Evolutionary conservation across 164 flowering plant genomes (phyloP).

Genomic region (Macadamia integrifolia): DNA sequence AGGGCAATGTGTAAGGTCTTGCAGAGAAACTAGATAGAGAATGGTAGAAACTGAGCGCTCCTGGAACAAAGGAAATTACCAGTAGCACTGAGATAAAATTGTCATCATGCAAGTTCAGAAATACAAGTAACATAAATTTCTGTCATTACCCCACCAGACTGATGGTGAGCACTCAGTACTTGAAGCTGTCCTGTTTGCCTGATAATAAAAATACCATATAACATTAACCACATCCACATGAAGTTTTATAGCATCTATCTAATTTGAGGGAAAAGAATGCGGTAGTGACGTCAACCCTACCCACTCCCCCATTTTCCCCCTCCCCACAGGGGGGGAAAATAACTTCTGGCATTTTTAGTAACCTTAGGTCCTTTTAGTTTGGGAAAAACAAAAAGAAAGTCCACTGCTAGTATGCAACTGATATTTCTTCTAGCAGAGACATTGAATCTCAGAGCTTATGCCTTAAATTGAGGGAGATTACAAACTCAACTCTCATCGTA

Average conservation of each 20-base stretch:
- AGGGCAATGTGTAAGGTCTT: constrained; percentile 96
- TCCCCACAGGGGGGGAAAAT: no score
- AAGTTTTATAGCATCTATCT: background rate
- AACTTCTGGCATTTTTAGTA: no score
- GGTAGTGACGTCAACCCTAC: no score
- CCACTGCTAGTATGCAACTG: no score
- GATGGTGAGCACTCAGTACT: constrained; percentile 93
- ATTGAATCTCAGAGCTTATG: no score
- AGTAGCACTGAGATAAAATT: background rate
- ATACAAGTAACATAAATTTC: background rate
- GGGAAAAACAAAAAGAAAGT: no score
- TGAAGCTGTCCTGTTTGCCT: constrained; percentile 93
- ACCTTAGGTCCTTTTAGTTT: no score
- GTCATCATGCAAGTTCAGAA: constrained; percentile 2
- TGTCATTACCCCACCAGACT: constrained; percentile 83
- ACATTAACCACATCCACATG: background rate
- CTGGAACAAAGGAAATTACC: constrained; percentile 29
- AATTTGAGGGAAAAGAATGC: background rate
- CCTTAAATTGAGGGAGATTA: no score
- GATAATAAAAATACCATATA: constrained; percentile 8
- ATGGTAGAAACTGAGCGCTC: constrained; percentile 98
- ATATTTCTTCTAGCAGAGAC: no score
- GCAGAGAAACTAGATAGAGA: constrained; percentile 93
- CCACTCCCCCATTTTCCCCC: no score
- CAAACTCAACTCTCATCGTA: no score